Evolutionary conservation across 2,329 filamentous ascomycete species (phyloP).

Genomic region (Mycocentrospora acerina): DNA sequence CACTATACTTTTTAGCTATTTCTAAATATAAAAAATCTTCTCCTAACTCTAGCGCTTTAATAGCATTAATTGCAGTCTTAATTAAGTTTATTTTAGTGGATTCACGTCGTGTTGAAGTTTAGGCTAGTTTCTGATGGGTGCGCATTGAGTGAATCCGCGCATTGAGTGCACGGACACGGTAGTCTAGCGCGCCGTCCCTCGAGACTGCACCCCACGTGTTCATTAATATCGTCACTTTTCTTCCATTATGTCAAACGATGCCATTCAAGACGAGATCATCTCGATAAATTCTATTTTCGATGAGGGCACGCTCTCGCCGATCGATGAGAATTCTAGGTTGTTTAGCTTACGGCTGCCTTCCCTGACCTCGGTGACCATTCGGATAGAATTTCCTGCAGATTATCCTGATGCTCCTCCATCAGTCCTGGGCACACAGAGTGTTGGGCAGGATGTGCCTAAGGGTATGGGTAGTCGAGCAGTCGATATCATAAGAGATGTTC

Average conservation of each 20-base stretch:
- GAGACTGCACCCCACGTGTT: constrained; percentile 10
- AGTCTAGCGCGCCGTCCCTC: constrained; percentile 12
- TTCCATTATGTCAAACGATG: constrained; percentile 33
- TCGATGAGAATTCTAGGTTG: constrained; percentile 29
- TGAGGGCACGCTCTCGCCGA: constrained; percentile 57
- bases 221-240: constrained; percentile 11
- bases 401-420: constrained; percentile 76
- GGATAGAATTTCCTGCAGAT: constrained; percentile 66
- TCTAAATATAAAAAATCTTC: too few species aligned
- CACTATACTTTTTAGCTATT: too few species aligned
- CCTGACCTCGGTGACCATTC: constrained; percentile 55
- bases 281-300: constrained; percentile 86
- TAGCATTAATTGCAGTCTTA: too few species aligned
- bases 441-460: constrained; percentile 65
- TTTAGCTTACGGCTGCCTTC: constrained; percentile 65
- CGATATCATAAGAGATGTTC: constrained; percentile 65
- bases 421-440: constrained; percentile 77
- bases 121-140: too few species aligned
- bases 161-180: background rate
- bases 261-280: constrained; percentile 71
- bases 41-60: too few species aligned
- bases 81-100: too few species aligned
- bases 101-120: too few species aligned
- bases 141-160: too few species aligned
- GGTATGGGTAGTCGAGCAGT: constrained; percentile 73